Percentiles rank a stretch among this genome's conserved stretches.
phyloP scores from a whole-genome alignment of 148 eudicot species.

The Silene conica region DNA sequence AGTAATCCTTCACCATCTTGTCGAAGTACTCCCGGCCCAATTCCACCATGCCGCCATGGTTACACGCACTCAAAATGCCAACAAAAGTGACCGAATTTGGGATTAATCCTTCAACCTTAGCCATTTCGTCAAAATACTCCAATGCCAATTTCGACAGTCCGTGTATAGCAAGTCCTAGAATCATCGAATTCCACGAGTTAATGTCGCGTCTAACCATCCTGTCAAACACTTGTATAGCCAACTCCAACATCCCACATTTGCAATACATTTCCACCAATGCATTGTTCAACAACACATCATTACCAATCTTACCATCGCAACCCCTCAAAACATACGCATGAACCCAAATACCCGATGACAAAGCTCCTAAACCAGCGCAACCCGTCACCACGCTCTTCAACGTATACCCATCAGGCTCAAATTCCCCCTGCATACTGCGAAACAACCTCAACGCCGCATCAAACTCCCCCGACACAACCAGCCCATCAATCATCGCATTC shows the following conservation, averaged over 20 bases:
- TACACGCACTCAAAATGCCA: slow-evolving; percentile 64
- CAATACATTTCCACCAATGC: slow-evolving; percentile 67
- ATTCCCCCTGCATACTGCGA: slow-evolving; percentile 36
- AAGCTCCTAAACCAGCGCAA: slow-evolving; percentile 67
- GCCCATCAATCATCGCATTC: slow-evolving; percentile 62
- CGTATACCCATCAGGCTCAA: slow-evolving; percentile 67
- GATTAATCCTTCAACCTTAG: slow-evolving; percentile 29
- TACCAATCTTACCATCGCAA: slow-evolving; percentile 22
- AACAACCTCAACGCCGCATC: slow-evolving; percentile 53
- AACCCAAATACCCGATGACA: slow-evolving; percentile 64
- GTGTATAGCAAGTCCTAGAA: slow-evolving; percentile 60
- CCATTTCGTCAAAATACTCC: slow-evolving; percentile 46
- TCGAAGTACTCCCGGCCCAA: slow-evolving; percentile 55
- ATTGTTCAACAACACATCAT: slow-evolving; percentile 44
- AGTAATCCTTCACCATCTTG: slow-evolving; percentile 47
- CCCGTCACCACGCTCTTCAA: slow-evolving; percentile 55
- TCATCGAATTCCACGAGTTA: slow-evolving; percentile 68
- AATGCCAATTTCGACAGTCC: slow-evolving; percentile 47
- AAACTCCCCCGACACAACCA: slow-evolving; percentile 56
- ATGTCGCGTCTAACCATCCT: slow-evolving; percentile 50
- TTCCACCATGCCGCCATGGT: slow-evolving; percentile 56
- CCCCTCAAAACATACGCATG: slow-evolving; percentile 55
- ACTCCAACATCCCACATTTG: slow-evolving; percentile 59
- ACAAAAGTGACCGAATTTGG: slow-evolving; percentile 77
- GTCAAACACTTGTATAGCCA: slow-evolving; percentile 54